A percentile compares a stretch with the other conserved stretches of the same genome.
These are phyloP conservation scores for Calonectria pauciramosa DNA, from an alignment of 2,329 filamentous ascomycete species.

Conservation along the genomic window DNA sequence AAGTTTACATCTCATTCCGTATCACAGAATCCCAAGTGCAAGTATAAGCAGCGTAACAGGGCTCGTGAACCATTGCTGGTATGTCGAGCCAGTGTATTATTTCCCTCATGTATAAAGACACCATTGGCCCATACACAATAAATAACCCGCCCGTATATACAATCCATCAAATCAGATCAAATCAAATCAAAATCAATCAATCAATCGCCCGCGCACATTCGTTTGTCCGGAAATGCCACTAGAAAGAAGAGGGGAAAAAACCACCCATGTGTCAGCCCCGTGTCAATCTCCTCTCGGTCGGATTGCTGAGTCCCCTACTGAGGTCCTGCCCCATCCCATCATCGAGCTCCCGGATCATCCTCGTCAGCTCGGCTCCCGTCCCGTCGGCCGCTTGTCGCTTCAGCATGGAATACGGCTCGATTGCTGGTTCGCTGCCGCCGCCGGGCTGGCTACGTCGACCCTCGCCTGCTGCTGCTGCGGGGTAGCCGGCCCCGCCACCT, in stretches of 20 bases:
- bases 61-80: not conserved
- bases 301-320: not conserved
- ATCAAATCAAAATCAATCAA: too few relatives aligned
- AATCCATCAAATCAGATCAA: not conserved
- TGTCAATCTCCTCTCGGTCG: not conserved
- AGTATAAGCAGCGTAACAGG: not conserved
- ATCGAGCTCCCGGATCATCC: constrained; percentile 6
- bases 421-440: not conserved
- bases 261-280: not conserved
- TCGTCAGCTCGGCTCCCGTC: not conserved
- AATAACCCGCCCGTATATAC: not conserved
- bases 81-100: not conserved
- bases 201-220: not conserved
- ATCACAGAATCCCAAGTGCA: not conserved
- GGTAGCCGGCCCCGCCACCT: not conserved
- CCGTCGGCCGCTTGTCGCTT: not conserved
- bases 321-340: not conserved
- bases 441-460: not conserved
- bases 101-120: not conserved
- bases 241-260: not conserved
- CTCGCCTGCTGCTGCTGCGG: not conserved
- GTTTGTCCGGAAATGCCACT: not conserved
- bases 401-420: constrained; percentile 11
- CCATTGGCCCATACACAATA: not conserved
- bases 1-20: not conserved